A percentile compares a stretch with the other conserved stretches of the same genome.
These are phyloP conservation scores for Pyrrhoderma noxium DNA, from an alignment of 1,284 basidiomycete genomes.

Conservation along the genomic window DNA sequence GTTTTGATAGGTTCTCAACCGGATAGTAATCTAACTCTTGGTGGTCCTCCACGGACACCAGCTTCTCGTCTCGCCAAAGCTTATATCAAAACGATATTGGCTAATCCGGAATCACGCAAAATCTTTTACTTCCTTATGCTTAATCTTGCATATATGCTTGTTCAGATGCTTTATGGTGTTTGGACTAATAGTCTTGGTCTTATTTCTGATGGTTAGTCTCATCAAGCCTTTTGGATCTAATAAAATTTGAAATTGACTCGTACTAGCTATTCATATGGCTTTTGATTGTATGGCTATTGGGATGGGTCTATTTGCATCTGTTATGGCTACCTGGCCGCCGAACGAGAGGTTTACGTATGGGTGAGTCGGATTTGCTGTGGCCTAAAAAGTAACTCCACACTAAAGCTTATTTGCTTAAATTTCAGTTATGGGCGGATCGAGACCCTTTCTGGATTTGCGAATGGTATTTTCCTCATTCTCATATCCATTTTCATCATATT, in stretches of 20 bases:
- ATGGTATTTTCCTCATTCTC: constrained; percentile 93
- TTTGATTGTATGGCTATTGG: constrained; percentile 98
- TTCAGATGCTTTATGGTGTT: constrained; percentile 93
- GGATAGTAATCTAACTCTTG: constrained; percentile 35
- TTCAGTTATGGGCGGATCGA: constrained; percentile 95
- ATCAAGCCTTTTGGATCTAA: not conserved
- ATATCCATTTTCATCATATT: constrained; percentile 99
- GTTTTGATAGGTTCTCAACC: constrained; percentile 47
- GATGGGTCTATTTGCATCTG: constrained; percentile 91
- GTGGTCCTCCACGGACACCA: constrained; percentile 43
- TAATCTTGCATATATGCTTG: constrained; percentile 93
- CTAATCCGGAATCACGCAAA: constrained; percentile 85
- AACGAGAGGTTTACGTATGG: constrained; percentile 95
- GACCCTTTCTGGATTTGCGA: constrained; percentile 96
- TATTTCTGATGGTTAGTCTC: constrained; percentile 84
- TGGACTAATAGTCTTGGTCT: constrained; percentile 97
- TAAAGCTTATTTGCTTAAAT: constrained; percentile 9
- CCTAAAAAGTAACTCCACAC: not conserved
- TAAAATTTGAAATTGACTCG: not conserved
- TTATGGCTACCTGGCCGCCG: constrained; percentile 97
- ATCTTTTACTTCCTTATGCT: constrained; percentile 97
- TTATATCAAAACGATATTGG: constrained; percentile 84
- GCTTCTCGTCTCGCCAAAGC: constrained; percentile 54
- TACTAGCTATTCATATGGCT: constrained; percentile 95
- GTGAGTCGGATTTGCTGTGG: constrained; percentile 33